These are phyloP conservation scores for Capronia americana DNA, from an alignment of 2,329 filamentous ascomycete genomes.

Conservation along the genomic window DNA sequence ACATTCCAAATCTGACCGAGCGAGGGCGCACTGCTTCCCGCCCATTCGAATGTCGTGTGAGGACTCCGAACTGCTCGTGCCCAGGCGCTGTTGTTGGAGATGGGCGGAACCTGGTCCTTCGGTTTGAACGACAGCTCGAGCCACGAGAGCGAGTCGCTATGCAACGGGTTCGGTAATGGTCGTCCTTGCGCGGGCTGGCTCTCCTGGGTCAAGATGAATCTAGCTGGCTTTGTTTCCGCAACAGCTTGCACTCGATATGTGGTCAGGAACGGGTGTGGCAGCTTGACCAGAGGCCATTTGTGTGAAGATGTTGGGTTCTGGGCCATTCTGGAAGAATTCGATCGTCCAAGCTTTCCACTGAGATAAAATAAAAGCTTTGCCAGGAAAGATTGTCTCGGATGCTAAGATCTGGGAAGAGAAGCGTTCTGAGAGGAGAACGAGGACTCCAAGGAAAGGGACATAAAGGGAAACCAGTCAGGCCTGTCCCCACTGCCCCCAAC, in stretches of 20 bases:
- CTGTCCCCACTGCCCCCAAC: background rate
- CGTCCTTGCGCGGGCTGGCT: slow-evolving; percentile 44
- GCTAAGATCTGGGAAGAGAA: background rate
- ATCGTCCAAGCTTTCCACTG: background rate
- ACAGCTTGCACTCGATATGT: slow-evolving; percentile 49
- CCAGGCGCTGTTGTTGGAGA: slow-evolving; percentile 51
- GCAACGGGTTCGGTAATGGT: slow-evolving; percentile 44
- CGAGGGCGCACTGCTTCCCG: slow-evolving; percentile 42
- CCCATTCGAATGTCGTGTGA: slow-evolving; percentile 47
- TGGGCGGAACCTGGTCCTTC: slow-evolving; percentile 38
- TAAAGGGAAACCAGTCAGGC: background rate
- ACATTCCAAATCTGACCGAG: slow-evolving; percentile 51
- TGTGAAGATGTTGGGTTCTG: slow-evolving; percentile 12
- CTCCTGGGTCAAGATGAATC: slow-evolving; percentile 46
- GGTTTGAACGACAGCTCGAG: slow-evolving; percentile 41
- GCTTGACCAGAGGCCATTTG: slow-evolving; percentile 50
- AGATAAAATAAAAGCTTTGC: background rate
- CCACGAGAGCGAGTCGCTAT: slow-evolving; percentile 44
- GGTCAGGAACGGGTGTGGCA: slow-evolving; percentile 56
- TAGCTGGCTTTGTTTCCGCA: slow-evolving; percentile 41
- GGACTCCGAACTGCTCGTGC: slow-evolving; percentile 43
- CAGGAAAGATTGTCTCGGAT: background rate
- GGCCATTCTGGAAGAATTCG: slow-evolving; percentile 4
- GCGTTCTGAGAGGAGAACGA: background rate
- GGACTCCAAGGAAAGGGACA: background rate